Evolutionary conservation across 257 asterid genomes (phyloP).

Genomic region (Solanum peruvianum): DNA sequence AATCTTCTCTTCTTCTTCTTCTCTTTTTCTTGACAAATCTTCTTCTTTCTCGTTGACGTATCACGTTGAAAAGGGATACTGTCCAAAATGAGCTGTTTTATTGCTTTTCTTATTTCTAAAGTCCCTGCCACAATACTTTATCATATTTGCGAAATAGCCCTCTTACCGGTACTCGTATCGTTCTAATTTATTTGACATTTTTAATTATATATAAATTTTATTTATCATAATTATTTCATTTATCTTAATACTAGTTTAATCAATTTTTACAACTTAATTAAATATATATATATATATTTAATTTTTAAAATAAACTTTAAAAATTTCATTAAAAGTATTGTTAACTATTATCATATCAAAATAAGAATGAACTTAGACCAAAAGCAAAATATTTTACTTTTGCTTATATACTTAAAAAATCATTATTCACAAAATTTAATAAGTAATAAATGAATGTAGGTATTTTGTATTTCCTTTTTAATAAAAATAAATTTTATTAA

Average conservation of each 20-base stretch:
- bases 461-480: background rate
- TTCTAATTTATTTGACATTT: background rate
- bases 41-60: constrained; percentile 11
- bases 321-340: background rate
- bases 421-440: background rate
- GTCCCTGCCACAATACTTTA: background rate
- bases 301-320: background rate
- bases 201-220: no score
- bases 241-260: background rate
- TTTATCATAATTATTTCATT: background rate
- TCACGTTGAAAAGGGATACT: background rate
- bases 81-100: background rate
- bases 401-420: background rate
- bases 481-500: background rate
- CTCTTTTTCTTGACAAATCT: background rate
- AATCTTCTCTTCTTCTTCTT: constrained; percentile 1
- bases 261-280: background rate
- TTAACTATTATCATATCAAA: background rate
- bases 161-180: no score
- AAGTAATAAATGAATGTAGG: background rate
- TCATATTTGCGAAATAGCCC: background rate
- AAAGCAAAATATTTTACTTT: background rate
- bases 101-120: background rate
- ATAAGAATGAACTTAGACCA: background rate
- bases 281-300: background rate